Percentiles rank a stretch among this genome's conserved stretches.
Conservation (phyloP, 495 filamentous ascomycete genomes). For the Aspergillus avenaceus region DNA sequence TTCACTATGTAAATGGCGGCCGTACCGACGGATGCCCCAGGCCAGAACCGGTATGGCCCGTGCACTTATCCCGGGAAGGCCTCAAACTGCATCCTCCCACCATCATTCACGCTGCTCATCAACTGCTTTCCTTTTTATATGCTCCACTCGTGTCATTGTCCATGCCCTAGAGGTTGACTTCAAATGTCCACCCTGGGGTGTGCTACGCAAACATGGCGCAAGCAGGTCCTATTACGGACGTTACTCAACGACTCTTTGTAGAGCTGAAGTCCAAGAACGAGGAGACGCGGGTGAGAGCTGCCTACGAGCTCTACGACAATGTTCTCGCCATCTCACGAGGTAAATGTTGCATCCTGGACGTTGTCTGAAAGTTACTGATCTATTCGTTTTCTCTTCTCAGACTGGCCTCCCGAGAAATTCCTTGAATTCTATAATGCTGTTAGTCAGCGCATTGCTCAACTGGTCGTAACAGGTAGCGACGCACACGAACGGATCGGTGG, state of each 20-base stretch:
- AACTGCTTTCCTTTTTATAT: conserved; percentile 26
- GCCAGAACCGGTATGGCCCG: conserved; percentile 11
- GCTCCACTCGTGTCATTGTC: conserved; percentile 25
- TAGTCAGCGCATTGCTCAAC: conserved; percentile 66
- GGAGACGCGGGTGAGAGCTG: conserved; percentile 45
- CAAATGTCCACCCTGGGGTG: conserved; percentile 45
- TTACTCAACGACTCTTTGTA: conserved; percentile 44
- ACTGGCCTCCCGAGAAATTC: conserved; percentile 74
- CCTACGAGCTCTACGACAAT: conserved; percentile 49
- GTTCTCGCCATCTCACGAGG: conserved; percentile 49
- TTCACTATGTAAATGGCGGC: not conserved
- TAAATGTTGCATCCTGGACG: conserved; percentile 11
- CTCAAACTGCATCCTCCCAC: conserved; percentile 12
- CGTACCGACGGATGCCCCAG: conserved; percentile 5
- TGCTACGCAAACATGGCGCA: conserved; percentile 46
- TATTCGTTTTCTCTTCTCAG: conserved; percentile 35
- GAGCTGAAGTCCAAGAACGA: conserved; percentile 54
- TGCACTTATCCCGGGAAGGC: conserved; percentile 9
- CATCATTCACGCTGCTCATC: conserved; percentile 11
- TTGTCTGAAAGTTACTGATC: conserved; percentile 1
- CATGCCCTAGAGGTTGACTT: conserved; percentile 35
- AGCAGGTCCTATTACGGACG: conserved; percentile 44
- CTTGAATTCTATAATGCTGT: conserved; percentile 73
- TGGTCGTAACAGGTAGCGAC: conserved; percentile 76
- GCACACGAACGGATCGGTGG: conserved; percentile 85